Conservation (phyloP, 2,329 filamentous ascomycete genomes). For the Aspergillus terreus region DNA sequence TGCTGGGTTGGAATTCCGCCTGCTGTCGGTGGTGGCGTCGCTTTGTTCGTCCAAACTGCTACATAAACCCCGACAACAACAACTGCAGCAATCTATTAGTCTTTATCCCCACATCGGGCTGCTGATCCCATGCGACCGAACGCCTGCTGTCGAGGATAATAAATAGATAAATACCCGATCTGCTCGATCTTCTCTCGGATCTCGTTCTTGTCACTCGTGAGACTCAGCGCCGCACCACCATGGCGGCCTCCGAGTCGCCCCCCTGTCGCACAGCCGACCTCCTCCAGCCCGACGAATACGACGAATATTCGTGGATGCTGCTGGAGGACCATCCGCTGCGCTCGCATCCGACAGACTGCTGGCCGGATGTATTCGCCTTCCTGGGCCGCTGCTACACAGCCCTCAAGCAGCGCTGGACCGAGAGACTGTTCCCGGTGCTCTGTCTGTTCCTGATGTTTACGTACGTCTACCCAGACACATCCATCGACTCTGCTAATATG, state of each 20-base stretch:
- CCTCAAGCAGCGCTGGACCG: conserved; percentile 17
- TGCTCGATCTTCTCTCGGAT: background rate
- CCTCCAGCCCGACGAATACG: conserved; percentile 6
- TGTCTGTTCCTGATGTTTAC: conserved; percentile 24
- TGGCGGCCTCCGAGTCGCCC: conserved; percentile 5
- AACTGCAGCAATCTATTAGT: too few species aligned
- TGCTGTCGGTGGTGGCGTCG: too few species aligned
- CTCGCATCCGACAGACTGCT: conserved; percentile 27
- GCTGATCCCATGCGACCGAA: too few species aligned
- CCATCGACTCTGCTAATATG: background rate
- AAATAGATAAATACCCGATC: too few species aligned
- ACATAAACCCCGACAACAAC: too few species aligned
- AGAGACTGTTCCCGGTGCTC: conserved; percentile 17
- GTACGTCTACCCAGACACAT: conserved; percentile 8
- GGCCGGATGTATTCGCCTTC: conserved; percentile 21
- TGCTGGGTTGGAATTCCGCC: too few species aligned
- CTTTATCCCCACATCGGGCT: too few species aligned
- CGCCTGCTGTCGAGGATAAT: too few species aligned
- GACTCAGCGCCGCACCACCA: background rate
- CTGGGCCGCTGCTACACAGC: conserved; percentile 15
- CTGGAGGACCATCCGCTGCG: conserved; percentile 34
- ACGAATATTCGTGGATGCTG: conserved; percentile 17
- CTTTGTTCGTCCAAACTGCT: too few species aligned
- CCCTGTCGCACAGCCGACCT: conserved; percentile 1
- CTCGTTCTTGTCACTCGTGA: background rate